Evolutionary conservation across 768 basidiomycete genomes (phyloP).

Genomic region (Leccinum rimulosum): DNA sequence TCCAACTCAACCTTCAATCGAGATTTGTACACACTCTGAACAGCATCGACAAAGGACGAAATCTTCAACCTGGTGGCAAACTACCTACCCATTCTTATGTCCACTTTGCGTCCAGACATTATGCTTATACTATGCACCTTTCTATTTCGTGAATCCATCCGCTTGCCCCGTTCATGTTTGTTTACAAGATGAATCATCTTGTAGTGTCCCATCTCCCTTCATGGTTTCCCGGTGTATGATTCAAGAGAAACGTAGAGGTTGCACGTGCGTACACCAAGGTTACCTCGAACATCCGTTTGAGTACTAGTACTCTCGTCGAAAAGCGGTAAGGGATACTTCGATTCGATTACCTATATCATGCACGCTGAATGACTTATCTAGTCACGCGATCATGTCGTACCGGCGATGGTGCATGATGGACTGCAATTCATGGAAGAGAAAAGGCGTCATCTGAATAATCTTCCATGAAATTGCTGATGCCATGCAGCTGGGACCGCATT

Average conservation of each 20-base stretch:
- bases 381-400: not conserved
- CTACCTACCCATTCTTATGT: not conserved
- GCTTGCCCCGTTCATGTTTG: not conserved
- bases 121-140: not conserved
- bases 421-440: not conserved
- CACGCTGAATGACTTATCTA: not conserved
- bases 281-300: slow-evolving; percentile 4
- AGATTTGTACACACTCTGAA: slow-evolving; percentile 9
- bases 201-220: not conserved
- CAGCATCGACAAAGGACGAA: not conserved
- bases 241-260: slow-evolving; percentile 1
- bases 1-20: not conserved
- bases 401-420: not conserved
- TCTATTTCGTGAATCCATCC: not conserved
- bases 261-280: not conserved
- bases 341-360: not conserved
- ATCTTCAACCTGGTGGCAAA: not conserved
- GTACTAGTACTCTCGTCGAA: not conserved
- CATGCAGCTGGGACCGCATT: not conserved
- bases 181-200: not conserved
- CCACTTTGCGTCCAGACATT: not conserved
- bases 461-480: not conserved
- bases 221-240: not conserved
- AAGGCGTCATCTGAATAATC: not conserved
- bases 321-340: not conserved